These are phyloP conservation scores for Fusarium illudens DNA, from an alignment of 2,329 filamentous ascomycete species.

Conservation along the genomic window DNA sequence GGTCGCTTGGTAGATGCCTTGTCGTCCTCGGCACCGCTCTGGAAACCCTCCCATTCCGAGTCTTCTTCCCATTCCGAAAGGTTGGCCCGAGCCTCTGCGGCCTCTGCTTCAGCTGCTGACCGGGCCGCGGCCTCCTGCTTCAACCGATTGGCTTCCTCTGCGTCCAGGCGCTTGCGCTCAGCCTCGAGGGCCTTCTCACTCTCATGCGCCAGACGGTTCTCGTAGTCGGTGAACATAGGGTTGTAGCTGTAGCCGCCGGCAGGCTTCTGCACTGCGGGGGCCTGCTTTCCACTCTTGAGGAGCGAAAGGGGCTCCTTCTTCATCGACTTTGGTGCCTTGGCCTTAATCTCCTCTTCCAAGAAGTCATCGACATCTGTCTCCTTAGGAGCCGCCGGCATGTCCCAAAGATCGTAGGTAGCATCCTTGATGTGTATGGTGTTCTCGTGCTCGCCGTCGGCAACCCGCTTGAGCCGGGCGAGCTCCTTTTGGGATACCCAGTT, in stretches of 20 bases:
- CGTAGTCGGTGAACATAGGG: conserved; percentile 86
- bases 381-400: conserved; percentile 50
- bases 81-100: conserved; percentile 72
- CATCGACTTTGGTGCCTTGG: conserved; percentile 78
- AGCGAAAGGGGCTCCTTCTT: conserved; percentile 82
- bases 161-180: conserved; percentile 76
- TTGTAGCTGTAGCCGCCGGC: conserved; percentile 92
- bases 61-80: conserved; percentile 83
- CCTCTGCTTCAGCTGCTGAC: conserved; percentile 78
- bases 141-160: conserved; percentile 71
- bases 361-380: conserved; percentile 61
- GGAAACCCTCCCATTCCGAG: conserved; percentile 88
- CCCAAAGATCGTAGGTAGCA: conserved; percentile 84
- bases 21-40: conserved; percentile 79
- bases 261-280: conserved; percentile 82
- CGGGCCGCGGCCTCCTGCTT: conserved; percentile 72
- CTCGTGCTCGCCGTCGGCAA: conserved; percentile 78
- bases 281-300: conserved; percentile 79
- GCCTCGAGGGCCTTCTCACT: conserved; percentile 80
- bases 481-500: conserved; percentile 88
- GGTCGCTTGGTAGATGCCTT: conserved; percentile 73
- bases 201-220: conserved; percentile 76
- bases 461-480: conserved; percentile 76
- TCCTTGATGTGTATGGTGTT: conserved; percentile 64
- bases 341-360: conserved; percentile 69